These are phyloP conservation scores for Cicer chorassanicum DNA, from an alignment of 306 rosid genomes.

Conservation along the genomic window DNA sequence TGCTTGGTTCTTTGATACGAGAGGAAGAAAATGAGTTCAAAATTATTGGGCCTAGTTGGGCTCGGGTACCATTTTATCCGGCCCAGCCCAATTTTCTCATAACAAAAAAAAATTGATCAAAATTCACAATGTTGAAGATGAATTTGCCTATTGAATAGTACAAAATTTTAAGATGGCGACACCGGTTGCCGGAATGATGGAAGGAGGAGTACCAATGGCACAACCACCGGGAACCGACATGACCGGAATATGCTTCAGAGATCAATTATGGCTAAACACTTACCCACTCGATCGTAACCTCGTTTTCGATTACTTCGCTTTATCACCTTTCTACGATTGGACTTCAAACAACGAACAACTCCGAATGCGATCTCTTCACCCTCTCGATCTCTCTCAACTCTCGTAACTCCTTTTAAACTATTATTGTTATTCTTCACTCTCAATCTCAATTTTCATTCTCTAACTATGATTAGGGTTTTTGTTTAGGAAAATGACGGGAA, in stretches of 20 bases:
- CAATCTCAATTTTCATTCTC: neutral
- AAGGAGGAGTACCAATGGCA: slow-evolving; percentile 54
- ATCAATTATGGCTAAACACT: slow-evolving; percentile 90
- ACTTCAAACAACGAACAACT: slow-evolving; percentile 91
- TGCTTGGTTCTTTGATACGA: neutral
- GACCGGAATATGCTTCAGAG: slow-evolving; percentile 96
- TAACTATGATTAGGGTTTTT: slow-evolving; percentile 25
- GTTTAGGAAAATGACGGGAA: slow-evolving; percentile 82
- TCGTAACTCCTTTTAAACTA: slow-evolving; percentile 47
- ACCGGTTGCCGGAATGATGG: slow-evolving; percentile 55
- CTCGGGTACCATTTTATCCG: too few relatives aligned
- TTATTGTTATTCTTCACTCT: neutral
- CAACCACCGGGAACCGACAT: slow-evolving; percentile 90
- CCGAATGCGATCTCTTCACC: slow-evolving; percentile 88
- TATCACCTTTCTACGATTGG: slow-evolving; percentile 93
- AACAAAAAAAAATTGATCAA: too few relatives aligned
- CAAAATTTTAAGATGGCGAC: slow-evolving; percentile 53
- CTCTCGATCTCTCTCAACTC: slow-evolving; percentile 81
- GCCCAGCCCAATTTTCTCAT: too few relatives aligned
- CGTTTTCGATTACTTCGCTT: slow-evolving; percentile 93
- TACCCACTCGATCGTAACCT: slow-evolving; percentile 87
- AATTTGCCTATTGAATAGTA: too few relatives aligned
- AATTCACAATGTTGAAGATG: too few relatives aligned
- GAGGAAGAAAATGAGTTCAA: neutral
- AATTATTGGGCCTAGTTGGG: neutral